Conservation (phyloP, 805 yeast species). For the Henningerozyma blattae region DNA sequence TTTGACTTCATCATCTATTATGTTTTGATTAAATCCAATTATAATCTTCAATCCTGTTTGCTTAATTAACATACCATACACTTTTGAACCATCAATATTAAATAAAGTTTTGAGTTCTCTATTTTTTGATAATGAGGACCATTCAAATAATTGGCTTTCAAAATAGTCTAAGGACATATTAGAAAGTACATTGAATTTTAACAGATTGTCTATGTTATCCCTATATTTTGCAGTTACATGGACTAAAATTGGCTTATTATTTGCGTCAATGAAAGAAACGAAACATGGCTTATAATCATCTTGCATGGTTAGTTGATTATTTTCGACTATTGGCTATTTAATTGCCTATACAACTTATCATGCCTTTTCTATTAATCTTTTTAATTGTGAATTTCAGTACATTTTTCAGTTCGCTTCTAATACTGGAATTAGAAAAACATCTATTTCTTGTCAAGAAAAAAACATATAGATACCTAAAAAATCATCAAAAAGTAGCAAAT, state of each 20-base stretch:
- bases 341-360: too few relatives aligned
- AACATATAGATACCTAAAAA: too few relatives aligned
- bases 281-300: slow-evolving; percentile 8
- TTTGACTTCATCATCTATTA: slow-evolving; percentile 5
- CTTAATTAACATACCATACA: slow-evolving; percentile 19
- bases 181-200: slow-evolving; percentile 22
- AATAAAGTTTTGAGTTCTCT: slow-evolving; percentile 14
- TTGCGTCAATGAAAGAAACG: slow-evolving; percentile 16
- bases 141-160: slow-evolving; percentile 14
- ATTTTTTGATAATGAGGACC: slow-evolving; percentile 6
- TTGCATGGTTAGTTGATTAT: too few relatives aligned
- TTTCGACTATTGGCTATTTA: too few relatives aligned
- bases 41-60: slow-evolving; percentile 21
- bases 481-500: too few relatives aligned
- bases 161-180: slow-evolving; percentile 24
- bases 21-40: slow-evolving; percentile 13
- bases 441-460: too few relatives aligned
- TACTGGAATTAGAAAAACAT: too few relatives aligned
- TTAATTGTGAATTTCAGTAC: too few relatives aligned
- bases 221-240: slow-evolving; percentile 10
- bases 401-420: too few relatives aligned
- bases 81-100: slow-evolving; percentile 19
- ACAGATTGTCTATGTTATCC: slow-evolving; percentile 11
- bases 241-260: slow-evolving; percentile 18
- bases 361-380: too few relatives aligned